Evolutionary conservation across 179 eudicot species (phyloP), one percentile per base, ranked within the genome.

Genomic region (Spergularia azorica): DNA sequence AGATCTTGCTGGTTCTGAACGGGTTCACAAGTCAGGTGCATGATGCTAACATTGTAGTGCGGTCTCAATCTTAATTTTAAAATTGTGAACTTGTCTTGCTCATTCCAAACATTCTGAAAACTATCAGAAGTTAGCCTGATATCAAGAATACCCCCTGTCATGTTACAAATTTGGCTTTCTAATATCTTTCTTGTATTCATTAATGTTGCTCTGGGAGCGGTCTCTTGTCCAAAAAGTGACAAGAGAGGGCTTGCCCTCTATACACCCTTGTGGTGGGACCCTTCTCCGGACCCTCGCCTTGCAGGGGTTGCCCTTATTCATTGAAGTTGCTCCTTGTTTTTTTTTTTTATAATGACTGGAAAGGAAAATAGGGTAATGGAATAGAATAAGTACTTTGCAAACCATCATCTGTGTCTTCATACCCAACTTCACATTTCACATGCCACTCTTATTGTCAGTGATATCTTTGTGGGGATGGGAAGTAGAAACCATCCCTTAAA

Each of bases 1-100:
- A 54, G 99, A 96, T 92, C 98, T 94, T 84, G 99, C 99, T 67
- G 99, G 99, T 80, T 96, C 99, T 20, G 99, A 96, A 73, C 93
- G 99, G 70, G 88, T 90, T 77, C 91, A 92, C 82, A 94, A 96
- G 85, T 94, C 99, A 90, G 99, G 99, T 96, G 75, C 73, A 26
- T 71, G 55, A 63, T 68, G 32, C 52, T 77, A 41, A 61, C 56
- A 74, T 77, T 7, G 11, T 56, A 12, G 32, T 74, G 75, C 36
- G 7, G 50, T 67, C 55, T 76, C 39, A 21, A 58, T 71, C 38
- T 63, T 75, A 65, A 1, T 61, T 58, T 69, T 39, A 12, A 38
- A 17, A 36, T 18, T 21, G 56, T 26, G 55, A 12, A 12, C 11
- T 79, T 48, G 56, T 4, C 56, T 26, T 79, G 55, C 61, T 51